A percentile compares a stretch with the other conserved stretches of the same genome.
phyloP scores from a whole-genome alignment of 106 monocot species.

The Apostasia shenzhenica region DNA sequence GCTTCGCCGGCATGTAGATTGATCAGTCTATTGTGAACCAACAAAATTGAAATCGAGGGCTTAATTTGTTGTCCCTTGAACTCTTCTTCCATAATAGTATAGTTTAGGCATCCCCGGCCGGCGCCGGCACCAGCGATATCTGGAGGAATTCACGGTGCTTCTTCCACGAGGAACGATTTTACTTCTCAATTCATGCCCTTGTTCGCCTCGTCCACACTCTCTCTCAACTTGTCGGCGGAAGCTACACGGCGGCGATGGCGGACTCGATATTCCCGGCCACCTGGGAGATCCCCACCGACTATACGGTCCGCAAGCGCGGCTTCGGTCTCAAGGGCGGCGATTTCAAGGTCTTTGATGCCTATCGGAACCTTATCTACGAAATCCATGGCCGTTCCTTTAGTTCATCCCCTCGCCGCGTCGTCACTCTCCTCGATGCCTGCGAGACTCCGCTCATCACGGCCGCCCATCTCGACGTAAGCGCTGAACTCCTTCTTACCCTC shows the following conservation, averaged over 20 bases:
- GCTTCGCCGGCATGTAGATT: too few relatives aligned
- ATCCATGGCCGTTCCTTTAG: conserved; percentile 19
- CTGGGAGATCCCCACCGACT: conserved; percentile 46
- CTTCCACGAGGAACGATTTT: too few relatives aligned
- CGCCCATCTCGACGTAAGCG: conserved; percentile 23
- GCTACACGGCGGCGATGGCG: not conserved
- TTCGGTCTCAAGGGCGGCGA: conserved; percentile 15
- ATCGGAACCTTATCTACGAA: conserved; percentile 22
- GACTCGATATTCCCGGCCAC: conserved; percentile 10
- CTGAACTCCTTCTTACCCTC: not conserved
- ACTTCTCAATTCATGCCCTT: not conserved
- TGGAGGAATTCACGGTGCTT: not conserved
- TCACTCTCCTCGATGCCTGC: conserved; percentile 28
- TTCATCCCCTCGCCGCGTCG: conserved; percentile 13
- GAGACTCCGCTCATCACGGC: conserved; percentile 34
- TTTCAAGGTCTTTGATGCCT: conserved; percentile 38
- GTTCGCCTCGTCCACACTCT: not conserved
- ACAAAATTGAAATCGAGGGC: too few relatives aligned
- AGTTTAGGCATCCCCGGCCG: not conserved
- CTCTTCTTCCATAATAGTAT: not conserved
- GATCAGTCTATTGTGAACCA: too few relatives aligned
- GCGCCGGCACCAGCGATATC: not conserved
- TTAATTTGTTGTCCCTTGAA: not conserved
- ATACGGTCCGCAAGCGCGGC: conserved; percentile 21
- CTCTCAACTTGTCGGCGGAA: too few relatives aligned